phyloP scores from a whole-genome alignment of 345 rosid genomes.

The Firmiana major region DNA sequence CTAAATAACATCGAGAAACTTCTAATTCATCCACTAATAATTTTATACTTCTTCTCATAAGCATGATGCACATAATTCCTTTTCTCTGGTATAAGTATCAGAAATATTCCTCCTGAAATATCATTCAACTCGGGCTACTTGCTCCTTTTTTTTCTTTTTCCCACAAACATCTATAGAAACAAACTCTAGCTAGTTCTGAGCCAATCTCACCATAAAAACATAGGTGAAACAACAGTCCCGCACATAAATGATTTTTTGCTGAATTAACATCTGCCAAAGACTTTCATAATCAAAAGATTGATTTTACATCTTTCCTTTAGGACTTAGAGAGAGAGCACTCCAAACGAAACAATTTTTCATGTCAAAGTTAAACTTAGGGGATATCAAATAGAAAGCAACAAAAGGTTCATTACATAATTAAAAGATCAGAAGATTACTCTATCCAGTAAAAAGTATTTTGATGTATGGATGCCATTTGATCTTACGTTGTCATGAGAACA shows the following conservation, averaged over 20 bases:
- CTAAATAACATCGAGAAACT: not conserved
- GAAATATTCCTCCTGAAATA: not conserved
- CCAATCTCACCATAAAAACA: not conserved
- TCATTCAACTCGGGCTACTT: not conserved
- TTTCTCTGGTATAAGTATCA: not conserved
- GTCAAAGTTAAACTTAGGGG: not conserved
- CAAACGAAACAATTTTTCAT: not conserved
- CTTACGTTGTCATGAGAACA: constrained; percentile 98
- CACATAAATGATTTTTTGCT: not conserved
- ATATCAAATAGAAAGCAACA: not conserved
- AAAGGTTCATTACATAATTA: not conserved
- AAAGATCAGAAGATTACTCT: constrained; percentile 1
- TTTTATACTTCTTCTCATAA: not conserved
- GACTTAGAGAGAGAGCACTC: not conserved
- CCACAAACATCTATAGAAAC: not conserved
- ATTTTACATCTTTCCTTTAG: not conserved
- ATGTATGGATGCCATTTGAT: constrained; percentile 1
- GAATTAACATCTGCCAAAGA: not conserved
- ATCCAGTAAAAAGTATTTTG: constrained; percentile 1
- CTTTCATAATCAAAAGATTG: not conserved
- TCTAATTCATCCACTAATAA: not conserved
- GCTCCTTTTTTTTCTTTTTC: no score
- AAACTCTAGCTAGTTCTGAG: not conserved
- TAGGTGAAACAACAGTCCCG: not conserved
- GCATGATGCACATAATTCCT: not conserved